Evolutionary conservation across 2,329 filamentous ascomycete genomes (phyloP), one percentile per base, ranked within the genome.

Genomic region (Endoconidiophora laricicola): DNA sequence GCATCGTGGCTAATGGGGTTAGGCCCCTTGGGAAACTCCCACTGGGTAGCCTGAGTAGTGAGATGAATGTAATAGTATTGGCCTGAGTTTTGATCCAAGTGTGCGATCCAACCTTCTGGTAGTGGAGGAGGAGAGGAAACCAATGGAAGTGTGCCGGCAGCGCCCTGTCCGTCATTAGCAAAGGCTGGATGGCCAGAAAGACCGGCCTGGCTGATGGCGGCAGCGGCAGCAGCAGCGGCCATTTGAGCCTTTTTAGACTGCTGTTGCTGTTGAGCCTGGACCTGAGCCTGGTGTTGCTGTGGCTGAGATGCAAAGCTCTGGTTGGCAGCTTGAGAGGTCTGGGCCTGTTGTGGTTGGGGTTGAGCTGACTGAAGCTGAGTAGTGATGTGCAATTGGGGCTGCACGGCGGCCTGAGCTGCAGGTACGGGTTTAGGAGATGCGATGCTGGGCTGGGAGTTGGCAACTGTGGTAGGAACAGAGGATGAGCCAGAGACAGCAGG

Each of bases 51-150:
- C 61, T 96, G 91, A 0, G 86, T 88, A 1, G 88, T 84, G 26
- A 98, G 73, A 63, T 98, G 91, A 53, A 98, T 98, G 60, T 98
- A 98, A 64, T 98, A 98, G 65, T 96, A 98, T 61, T 96, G 90
- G 1, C 91, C 91, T 2, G 90, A 96, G 61, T 84, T 94, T 57
- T 86, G 84, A 62, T 98, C 91, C 3, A 96, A 72, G 63, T 96
- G 91, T 18, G 91, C 86, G 60, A 98, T 96, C 91, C 91, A 98
- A 33, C 91, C 91, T 66, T 98, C 91, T 4, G 91, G 91, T 14
- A 98, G 72, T 2, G 90, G 91, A 20, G 91, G 91, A 29, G 91
- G 91, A 14, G 87, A 94, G 23, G 82, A 86, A 86, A 52, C 50
- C 50, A 54, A 20, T 7, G 49, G 41, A 6, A 52, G 46, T 14